Base-by-base conservation (phyloP, 139 green algal species). In the Tetraselmis striata region DNA sequence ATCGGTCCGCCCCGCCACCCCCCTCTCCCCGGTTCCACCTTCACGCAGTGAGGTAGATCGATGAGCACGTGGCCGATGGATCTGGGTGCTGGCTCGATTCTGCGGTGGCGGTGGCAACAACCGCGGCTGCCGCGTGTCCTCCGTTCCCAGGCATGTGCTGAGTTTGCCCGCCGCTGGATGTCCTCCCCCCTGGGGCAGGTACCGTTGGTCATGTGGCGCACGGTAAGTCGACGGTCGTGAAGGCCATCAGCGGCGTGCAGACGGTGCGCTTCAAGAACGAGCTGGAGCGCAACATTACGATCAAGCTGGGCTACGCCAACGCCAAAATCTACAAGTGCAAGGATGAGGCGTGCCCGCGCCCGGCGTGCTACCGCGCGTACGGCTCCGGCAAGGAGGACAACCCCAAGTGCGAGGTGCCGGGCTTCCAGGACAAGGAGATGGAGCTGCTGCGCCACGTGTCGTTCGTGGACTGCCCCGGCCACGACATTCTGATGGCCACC, bases 401-500 rank as follows among this genome's bases (percentile, higher is more conserved):
- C 24, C 93, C 93, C 5, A 77, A 86, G 24, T 98, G 94, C 83
- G 87, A 96, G 28, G 91, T 94, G 31, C 85, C 91, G 23, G 93
- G 93, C 1, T 97, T 94, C 87, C 91, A 97, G 84, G 85, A 87
- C 77, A 86, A 86, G 31, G 84, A 89, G 5, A 99, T 98, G 95
- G 89, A 98, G 86, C 91, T 99, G 24, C 78, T 97, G 59, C 89
- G 97, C 58, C 97, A 99, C 84, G 96, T 99, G 1, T 98, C 94
- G 0, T 99, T 99, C 84, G 97, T 99, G 29, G 97, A 99, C 84
- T 99, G 97, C 90, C 97, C 97, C 30, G 95, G 96, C 22, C 97
- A 99, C 92, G 97, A 99, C 90, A 99, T 99, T 95, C 95, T 99
- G 75, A 99, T 99, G 97, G 97, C 97, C 22, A 99, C 97, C 84